Evolutionary conservation across 805 yeast genomes (phyloP), one percentile per base, ranked within the genome.

Genomic region (Lachancea lanzarotensis): DNA sequence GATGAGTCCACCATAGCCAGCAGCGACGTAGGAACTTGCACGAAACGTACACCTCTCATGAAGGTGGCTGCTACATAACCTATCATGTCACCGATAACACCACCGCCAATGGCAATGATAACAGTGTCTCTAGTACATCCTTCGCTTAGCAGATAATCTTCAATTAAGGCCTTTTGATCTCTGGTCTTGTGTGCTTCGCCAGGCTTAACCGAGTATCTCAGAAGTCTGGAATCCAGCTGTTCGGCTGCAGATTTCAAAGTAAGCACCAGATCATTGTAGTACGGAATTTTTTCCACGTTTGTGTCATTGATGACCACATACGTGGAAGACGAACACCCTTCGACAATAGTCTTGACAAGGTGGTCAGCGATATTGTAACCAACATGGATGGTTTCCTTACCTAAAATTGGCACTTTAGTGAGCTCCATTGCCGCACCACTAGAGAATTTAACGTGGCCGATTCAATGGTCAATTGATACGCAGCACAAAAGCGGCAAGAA

Each of bases 61-160:
- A 93, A 93, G 2, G 98, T 93, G 27, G 98, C 91, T n/a, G 98
- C 98, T 35, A 93, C 98, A 63, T 80, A 93, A 3, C 98, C 98
- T 53, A 91, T 86, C 98, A 93, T 91, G 62, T 93, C 98, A 48
- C 98, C 98, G 65, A 93, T 91, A 42, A 93, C 95, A 56, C 98
- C 98, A 53, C 98, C 98, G 50, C 98, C 98, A 48, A 93, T 79
- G 8, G 98, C 98, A 39, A 93, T 68, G 46, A 93, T 81, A 20
- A 93, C 87, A 2, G 98, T 89, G 63, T 93, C 98, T 67, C 98
- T 79, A 13, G 98, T 93, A 66, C 98, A 93, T 20, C 95, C 95
- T 59, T 87, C 68, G 4, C 67, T 58, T 50, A 93, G 74, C 57
- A 93, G 69, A 66, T 76, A 91, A 66, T 93, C 98, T 69, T 93